Conservation (phyloP, 129 eudicot species). For the Pseudognaphalium luteoalbum region DNA sequence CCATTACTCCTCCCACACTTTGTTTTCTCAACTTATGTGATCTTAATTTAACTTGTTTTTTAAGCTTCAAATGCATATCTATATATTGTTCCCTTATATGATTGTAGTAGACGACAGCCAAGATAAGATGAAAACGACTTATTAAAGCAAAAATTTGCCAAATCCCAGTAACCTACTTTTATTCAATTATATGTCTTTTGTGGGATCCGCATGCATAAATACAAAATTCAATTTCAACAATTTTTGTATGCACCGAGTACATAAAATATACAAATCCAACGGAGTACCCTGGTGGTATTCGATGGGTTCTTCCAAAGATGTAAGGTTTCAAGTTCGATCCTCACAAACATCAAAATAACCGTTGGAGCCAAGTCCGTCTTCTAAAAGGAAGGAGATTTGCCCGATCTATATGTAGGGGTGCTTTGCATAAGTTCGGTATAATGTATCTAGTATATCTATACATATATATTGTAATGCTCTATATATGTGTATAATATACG, state of each 20-base stretch:
- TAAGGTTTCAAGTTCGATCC: too few species aligned
- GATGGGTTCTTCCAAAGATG: too few species aligned
- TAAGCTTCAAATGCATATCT: conserved; percentile 5
- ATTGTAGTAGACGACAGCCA: conserved; percentile 19
- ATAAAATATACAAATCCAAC: too few species aligned
- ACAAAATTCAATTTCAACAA: neutral
- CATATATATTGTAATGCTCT: too few species aligned
- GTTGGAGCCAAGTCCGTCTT: too few species aligned
- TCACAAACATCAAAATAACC: too few species aligned
- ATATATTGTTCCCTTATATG: conserved; percentile 1
- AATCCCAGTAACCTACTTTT: conserved; percentile 18
- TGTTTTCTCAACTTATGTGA: neutral
- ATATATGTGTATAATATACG: too few species aligned
- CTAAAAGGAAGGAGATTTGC: too few species aligned
- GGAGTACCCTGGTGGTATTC: too few species aligned
- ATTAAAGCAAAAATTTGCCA: conserved; percentile 27
- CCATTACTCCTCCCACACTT: conserved; percentile 15
- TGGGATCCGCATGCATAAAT: conserved; percentile 33
- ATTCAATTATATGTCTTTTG: conserved; percentile 19
- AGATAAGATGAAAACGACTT: conserved; percentile 15
- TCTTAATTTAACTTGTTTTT: neutral
- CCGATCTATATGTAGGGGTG: too few species aligned
- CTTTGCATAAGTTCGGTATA: too few species aligned
- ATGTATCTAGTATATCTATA: too few species aligned
- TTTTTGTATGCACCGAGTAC: neutral